These are phyloP conservation scores for Pseudogymnoascus sp. DNA, from an alignment of 2,329 filamentous ascomycete species.

Conservation along the genomic window DNA sequence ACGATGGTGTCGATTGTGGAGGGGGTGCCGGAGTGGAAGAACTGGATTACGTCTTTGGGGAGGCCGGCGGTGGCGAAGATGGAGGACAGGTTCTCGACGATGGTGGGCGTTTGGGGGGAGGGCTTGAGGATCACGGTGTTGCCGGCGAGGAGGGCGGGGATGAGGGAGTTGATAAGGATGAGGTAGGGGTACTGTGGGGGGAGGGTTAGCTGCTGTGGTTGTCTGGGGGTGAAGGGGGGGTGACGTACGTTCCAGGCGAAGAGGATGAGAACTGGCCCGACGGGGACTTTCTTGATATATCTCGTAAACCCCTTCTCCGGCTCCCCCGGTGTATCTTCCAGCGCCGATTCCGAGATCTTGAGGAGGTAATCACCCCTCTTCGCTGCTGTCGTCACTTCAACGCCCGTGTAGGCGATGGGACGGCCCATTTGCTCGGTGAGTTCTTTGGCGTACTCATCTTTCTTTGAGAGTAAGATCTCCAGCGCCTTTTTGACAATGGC, in stretches of 20 bases:
- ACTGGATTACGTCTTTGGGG: conserved; percentile 77
- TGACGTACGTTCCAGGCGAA: conserved; percentile 90
- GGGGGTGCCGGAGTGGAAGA: conserved; percentile 81
- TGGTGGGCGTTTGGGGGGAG: conserved; percentile 87
- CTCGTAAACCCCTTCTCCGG: conserved; percentile 81
- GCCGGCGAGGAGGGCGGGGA: conserved; percentile 83
- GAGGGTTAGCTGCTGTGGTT: conserved; percentile 17
- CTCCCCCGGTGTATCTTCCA: conserved; percentile 77
- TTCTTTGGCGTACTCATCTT: conserved; percentile 76
- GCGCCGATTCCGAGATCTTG: conserved; percentile 69
- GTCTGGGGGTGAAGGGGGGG: too few species aligned
- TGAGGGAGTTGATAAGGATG: conserved; percentile 83
- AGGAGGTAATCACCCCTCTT: conserved; percentile 80
- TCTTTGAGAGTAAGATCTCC: conserved; percentile 57
- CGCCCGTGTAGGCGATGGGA: conserved; percentile 78
- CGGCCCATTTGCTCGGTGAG: conserved; percentile 93
- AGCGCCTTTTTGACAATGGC: conserved; percentile 75
- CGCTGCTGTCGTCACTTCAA: conserved; percentile 77
- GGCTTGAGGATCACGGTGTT: conserved; percentile 93
- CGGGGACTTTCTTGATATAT: conserved; percentile 79
- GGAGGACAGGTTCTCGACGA: conserved; percentile 73
- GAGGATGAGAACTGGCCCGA: conserved; percentile 80
- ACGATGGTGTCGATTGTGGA: conserved; percentile 71
- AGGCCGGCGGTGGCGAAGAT: conserved; percentile 76
- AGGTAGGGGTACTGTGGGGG: conserved; percentile 81